Base-by-base conservation (phyloP, 2,329 filamentous ascomycete genomes). In the Talaromyces funiculosus region DNA sequence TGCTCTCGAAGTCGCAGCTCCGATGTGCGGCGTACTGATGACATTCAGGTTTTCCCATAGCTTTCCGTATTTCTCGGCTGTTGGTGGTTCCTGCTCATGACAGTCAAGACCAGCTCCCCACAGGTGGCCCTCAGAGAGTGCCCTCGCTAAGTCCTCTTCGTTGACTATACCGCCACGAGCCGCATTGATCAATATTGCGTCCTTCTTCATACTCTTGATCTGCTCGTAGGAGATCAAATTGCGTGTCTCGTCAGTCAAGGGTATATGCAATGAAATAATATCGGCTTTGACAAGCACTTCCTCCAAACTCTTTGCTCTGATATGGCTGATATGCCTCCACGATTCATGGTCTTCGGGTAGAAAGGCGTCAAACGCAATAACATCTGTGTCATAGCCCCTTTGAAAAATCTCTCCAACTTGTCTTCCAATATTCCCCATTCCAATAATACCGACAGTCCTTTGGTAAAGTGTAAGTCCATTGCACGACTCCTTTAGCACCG, bases 1-100 rank as follows among this genome's bases (percentile, higher is more conserved):
- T 4, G 71, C 75, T 57, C 73, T 67, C 3, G 64, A 65, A 1
- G 80, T 81, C 0, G 78, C 73, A 1, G 78, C 79, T 7, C 80
- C 80, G 47, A 81, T 73, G 58, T 81, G 78, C 6, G 78, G 78
- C 4, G 77, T 79, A 60, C 76, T 75, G 5, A 79, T 63, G 6
- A 75, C 72, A 3, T 73, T 72, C n/a, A 64, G 53, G 43, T 67
- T 64, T 5, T 71, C 65, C 73, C 74, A 77, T 0, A 78, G 61
- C 0, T 62, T 60, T 0, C 66, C 66, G 57, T 78, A 77, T 18
- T 64, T 70, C 42, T 73, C 72, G 12, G 64, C 53, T 4, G 62
- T 76, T 0, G 76, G 76, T 0, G 76, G 76, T 53, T 78, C 76
- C 31, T 75, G 62, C 53, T 75, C 73, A 42, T 75, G 72, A n/a